Evolutionary conservation across 305 asterid species (phyloP).

Genomic region (Fraxinus angustifolia): DNA sequence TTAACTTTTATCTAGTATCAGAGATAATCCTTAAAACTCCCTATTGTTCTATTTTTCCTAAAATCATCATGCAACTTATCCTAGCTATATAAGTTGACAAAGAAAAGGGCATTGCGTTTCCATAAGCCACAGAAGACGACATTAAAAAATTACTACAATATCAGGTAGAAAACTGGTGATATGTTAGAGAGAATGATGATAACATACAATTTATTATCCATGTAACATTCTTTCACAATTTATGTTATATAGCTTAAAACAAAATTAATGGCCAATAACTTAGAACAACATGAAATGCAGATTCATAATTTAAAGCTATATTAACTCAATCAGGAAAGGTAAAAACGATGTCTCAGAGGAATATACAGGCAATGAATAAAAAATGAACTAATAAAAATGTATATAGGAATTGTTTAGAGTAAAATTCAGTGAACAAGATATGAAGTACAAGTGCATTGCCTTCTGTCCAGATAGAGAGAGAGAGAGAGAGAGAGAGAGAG

Average conservation of each 20-base stretch:
- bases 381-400: background rate
- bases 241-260: background rate
- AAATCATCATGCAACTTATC: background rate
- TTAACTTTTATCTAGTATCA: background rate
- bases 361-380: background rate
- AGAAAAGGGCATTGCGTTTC: background rate
- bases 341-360: background rate
- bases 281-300: background rate
- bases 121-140: background rate
- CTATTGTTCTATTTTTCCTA: background rate
- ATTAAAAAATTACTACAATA: background rate
- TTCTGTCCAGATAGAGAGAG: background rate
- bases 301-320: background rate
- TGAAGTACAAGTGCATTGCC: background rate
- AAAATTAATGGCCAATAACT: background rate
- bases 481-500: constrained; percentile 12
- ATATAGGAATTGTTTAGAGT: background rate
- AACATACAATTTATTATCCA: background rate
- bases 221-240: background rate
- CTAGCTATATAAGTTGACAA: background rate
- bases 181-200: background rate
- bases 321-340: background rate
- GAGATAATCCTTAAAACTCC: background rate
- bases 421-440: background rate
- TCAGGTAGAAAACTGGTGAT: background rate